Percentiles rank a stretch among this genome's conserved stretches.
phyloP scores from a whole-genome alignment of 371 early-diverging fungal species.

The Synchytrium microbalum region DNA sequence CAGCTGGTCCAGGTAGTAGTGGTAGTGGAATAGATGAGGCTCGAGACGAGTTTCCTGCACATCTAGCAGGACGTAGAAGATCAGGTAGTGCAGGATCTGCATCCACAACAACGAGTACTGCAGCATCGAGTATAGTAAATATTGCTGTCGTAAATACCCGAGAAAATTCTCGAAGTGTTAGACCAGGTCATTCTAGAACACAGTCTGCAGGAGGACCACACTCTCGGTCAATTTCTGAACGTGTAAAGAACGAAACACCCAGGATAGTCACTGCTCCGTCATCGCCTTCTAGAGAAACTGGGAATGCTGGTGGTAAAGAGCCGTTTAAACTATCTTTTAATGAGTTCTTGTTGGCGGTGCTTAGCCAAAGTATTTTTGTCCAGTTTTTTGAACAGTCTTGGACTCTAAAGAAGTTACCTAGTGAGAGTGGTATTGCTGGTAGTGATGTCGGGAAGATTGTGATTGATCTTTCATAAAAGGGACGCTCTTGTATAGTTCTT shows the following conservation, averaged over 20 bases:
- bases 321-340: constrained; percentile 32
- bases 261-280: too few relatives aligned
- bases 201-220: not conserved
- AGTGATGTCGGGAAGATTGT: not conserved
- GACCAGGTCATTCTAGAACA: not conserved
- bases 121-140: not conserved
- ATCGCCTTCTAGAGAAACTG: not conserved
- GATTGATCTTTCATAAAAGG: too few relatives aligned
- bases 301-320: not conserved
- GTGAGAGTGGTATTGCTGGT: not conserved
- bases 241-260: not conserved
- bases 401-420: constrained; percentile 9
- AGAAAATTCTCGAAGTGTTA: not conserved
- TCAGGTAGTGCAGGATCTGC: not conserved
- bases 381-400: constrained; percentile 41
- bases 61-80: not conserved
- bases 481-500: too few relatives aligned
- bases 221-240: not conserved
- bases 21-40: not conserved
- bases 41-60: not conserved
- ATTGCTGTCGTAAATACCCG: not conserved
- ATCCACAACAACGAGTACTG: not conserved
- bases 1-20: too few relatives aligned
- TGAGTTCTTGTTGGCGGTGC: constrained; percentile 43
- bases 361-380: constrained; percentile 42